These are phyloP conservation scores for Diplodia seriata DNA, from an alignment of 2,329 filamentous ascomycete genomes.

Conservation along the genomic window DNA sequence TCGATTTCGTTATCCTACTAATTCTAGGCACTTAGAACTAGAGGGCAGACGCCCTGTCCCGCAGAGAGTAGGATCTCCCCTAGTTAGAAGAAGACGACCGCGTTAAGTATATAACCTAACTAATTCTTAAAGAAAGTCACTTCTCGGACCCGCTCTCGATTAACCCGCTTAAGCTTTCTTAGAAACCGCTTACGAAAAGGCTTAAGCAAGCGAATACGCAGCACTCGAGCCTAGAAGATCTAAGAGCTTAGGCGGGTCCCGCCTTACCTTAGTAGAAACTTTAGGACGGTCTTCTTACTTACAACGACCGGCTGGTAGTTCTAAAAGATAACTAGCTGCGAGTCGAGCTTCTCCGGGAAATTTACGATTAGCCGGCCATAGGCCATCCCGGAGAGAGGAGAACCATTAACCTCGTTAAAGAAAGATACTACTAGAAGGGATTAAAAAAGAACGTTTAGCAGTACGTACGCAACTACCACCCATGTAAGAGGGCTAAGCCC, in stretches of 20 bases:
- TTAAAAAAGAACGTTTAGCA: not conserved
- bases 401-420: too few relatives aligned
- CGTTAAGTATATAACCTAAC: not conserved
- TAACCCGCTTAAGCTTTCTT: too few relatives aligned
- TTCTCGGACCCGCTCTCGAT: too few relatives aligned
- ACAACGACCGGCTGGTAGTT: too few relatives aligned
- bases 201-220: not conserved
- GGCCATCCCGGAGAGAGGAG: too few relatives aligned
- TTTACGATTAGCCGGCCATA: too few relatives aligned
- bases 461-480: conserved; percentile 18
- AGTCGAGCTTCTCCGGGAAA: too few relatives aligned
- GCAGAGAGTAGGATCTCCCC: not conserved
- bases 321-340: too few relatives aligned
- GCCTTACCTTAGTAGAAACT: conserved; percentile 3
- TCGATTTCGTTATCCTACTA: not conserved
- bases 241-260: too few relatives aligned
- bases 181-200: too few relatives aligned
- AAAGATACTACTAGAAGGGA: too few relatives aligned
- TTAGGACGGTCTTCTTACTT: too few relatives aligned
- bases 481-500: conserved; percentile 3
- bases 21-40: not conserved
- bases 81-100: not conserved
- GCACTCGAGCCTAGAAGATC: not conserved
- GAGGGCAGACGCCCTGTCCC: not conserved
- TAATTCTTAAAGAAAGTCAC: not conserved